phyloP scores from a whole-genome alignment of 495 filamentous ascomycete species.

The Apiosordaria backusii region DNA sequence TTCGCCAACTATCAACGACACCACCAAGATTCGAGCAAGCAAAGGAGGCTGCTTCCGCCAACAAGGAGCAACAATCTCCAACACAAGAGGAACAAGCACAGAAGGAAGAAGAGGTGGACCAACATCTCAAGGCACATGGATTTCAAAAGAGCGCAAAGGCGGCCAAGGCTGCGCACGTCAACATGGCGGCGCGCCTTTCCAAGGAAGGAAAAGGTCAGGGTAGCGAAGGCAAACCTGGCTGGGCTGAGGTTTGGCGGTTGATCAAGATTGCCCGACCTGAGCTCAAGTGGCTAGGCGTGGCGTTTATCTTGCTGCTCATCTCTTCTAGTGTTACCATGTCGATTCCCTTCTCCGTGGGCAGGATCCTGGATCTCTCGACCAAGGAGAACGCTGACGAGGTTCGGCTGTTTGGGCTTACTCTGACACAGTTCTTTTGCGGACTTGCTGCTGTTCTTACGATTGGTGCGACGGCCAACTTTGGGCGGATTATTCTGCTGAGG shows the following conservation, averaged over 20 bases:
- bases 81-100: slow-evolving; percentile 8
- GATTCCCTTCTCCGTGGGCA: slow-evolving; percentile 92
- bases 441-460: slow-evolving; percentile 38
- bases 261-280: slow-evolving; percentile 87
- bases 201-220: slow-evolving; percentile 71
- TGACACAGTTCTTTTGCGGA: slow-evolving; percentile 38
- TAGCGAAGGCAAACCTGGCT: slow-evolving; percentile 60
- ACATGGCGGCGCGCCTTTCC: slow-evolving; percentile 78
- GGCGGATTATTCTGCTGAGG: slow-evolving; percentile 87
- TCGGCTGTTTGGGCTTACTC: slow-evolving; percentile 34
- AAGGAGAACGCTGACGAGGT: slow-evolving; percentile 34
- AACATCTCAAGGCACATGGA: slow-evolving; percentile 30
- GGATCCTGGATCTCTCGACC: slow-evolving; percentile 73
- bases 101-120: slow-evolving; percentile 20
- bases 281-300: slow-evolving; percentile 67
- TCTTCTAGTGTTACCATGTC: slow-evolving; percentile 91
- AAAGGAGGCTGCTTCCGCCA: slow-evolving; percentile 5
- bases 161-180: slow-evolving; percentile 80
- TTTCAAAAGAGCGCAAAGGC: slow-evolving; percentile 63
- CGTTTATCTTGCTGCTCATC: slow-evolving; percentile 77
- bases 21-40: slow-evolving; percentile 11
- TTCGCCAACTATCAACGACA: slow-evolving; percentile 34
- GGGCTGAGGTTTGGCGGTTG: slow-evolving; percentile 78
- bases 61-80: slow-evolving; percentile 2
- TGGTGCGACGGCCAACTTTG: slow-evolving; percentile 72